A percentile compares a stretch with the other conserved stretches of the same genome.
phyloP scores from a whole-genome alignment of 345 rosid genomes.

The Raphanus raphanistrum region DNA sequence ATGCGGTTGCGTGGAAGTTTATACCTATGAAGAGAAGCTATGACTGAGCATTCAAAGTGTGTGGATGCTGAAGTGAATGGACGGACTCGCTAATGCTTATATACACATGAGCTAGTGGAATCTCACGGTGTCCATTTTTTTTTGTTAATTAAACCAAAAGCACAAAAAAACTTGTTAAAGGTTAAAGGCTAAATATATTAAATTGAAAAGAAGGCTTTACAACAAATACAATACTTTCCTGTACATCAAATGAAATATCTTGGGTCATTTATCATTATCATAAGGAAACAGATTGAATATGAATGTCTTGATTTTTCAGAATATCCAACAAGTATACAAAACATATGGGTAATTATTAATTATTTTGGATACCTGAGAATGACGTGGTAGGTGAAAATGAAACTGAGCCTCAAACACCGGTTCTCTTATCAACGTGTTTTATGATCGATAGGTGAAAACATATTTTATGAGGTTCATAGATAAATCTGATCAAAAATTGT shows the following conservation, averaged over 20 bases:
- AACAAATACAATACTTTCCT: not conserved
- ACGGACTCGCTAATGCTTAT: slow-evolving; percentile 20
- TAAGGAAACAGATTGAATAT: not conserved
- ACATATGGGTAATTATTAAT: not conserved
- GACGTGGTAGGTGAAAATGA: slow-evolving; percentile 31
- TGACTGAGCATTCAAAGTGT: slow-evolving; percentile 38
- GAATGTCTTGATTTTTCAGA: not conserved
- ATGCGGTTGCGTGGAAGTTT: slow-evolving; percentile 1
- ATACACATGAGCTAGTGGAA: slow-evolving; percentile 39
- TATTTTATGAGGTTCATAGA: not conserved
- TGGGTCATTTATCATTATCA: not conserved
- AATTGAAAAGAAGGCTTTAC: not conserved
- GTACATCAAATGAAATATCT: not conserved
- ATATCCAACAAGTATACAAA: not conserved
- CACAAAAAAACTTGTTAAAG: not conserved
- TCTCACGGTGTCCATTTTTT: slow-evolving; percentile 37
- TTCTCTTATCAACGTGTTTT: not conserved
- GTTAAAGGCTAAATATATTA: not conserved
- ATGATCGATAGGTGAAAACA: slow-evolving; percentile 17
- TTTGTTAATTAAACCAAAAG: slow-evolving; percentile 29
- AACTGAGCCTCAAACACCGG: slow-evolving; percentile 25
- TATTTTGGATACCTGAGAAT: not conserved
- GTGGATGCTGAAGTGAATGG: slow-evolving; percentile 41
- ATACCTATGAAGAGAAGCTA: slow-evolving; percentile 16
- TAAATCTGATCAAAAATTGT: not conserved